A percentile compares a stretch with the other conserved stretches of the same genome.
Evolutionary conservation across 805 yeast species (phyloP).

Genomic region (Groenewaldozyma salmanticensis): DNA sequence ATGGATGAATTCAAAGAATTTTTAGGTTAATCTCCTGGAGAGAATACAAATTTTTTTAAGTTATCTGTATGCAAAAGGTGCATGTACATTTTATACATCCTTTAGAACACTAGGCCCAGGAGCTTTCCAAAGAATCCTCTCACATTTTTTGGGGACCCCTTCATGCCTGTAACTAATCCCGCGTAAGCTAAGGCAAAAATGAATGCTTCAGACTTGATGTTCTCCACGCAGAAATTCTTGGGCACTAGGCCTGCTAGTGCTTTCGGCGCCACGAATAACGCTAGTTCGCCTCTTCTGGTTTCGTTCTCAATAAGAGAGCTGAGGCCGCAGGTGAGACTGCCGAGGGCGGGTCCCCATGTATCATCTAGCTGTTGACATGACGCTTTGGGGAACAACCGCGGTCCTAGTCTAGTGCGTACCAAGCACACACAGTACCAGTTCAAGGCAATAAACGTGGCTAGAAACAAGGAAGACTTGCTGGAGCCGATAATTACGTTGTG

Average conservation of each 20-base stretch:
- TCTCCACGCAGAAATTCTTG: conserved; percentile 4
- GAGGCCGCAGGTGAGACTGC: conserved; percentile 34
- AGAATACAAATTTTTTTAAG: too few species aligned
- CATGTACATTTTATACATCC: too few species aligned
- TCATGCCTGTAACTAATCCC: conserved; percentile 5
- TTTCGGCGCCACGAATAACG: conserved; percentile 35
- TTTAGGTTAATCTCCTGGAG: too few species aligned
- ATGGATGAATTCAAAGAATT: too few species aligned
- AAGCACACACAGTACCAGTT: conserved; percentile 42
- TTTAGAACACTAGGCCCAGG: conserved; percentile 5
- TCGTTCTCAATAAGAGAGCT: conserved; percentile 33
- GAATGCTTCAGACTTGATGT: conserved; percentile 9
- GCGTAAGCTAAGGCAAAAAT: conserved; percentile 16
- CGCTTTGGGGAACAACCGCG: conserved; percentile 30
- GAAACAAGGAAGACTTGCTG: conserved; percentile 34
- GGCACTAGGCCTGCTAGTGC: conserved; percentile 12
- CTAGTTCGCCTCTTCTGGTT: conserved; percentile 37
- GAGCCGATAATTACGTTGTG: conserved; percentile 21
- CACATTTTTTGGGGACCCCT: conserved; percentile 4
- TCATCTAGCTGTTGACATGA: conserved; percentile 31
- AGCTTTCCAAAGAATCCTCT: conserved; percentile 12
- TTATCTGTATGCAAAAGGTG: too few species aligned
- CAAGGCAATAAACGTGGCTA: conserved; percentile 34
- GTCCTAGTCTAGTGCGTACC: conserved; percentile 32
- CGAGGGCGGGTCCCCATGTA: conserved; percentile 33